Conservation (phyloP, 495 filamentous ascomycete genomes). For the Xylaria flabelliformis region DNA sequence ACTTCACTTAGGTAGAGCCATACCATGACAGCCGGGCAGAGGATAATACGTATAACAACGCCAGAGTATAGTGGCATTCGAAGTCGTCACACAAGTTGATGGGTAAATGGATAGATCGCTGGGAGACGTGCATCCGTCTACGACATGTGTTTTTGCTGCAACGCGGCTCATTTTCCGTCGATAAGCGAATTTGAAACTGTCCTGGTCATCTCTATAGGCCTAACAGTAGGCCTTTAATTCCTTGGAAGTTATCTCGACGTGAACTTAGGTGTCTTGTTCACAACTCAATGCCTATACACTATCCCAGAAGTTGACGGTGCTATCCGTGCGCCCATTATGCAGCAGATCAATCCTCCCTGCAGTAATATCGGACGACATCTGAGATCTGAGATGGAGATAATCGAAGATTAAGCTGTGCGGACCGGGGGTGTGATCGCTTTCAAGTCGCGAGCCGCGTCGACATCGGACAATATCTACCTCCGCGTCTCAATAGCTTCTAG, state of each 20-base stretch:
- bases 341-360: conserved; percentile 15
- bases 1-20: neutral
- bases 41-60: neutral
- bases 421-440: neutral
- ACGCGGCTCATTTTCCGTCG: neutral
- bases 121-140: conserved; percentile 4
- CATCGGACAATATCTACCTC: conserved; percentile 19
- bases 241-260: neutral
- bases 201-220: neutral
- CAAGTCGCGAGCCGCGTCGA: neutral
- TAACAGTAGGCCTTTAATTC: neutral
- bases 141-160: neutral
- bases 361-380: conserved; percentile 11
- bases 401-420: neutral
- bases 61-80: conserved; percentile 9
- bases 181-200: neutral
- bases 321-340: conserved; percentile 4
- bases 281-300: neutral
- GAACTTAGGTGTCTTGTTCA: neutral
- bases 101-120: conserved; percentile 8
- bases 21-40: neutral
- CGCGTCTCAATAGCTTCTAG: conserved; percentile 25
- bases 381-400: conserved; percentile 7
- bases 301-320: neutral
- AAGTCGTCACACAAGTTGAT: neutral